Evolutionary conservation across 2,329 filamentous ascomycete species (phyloP).

Genomic region (Talaromyces amestolkiae): DNA sequence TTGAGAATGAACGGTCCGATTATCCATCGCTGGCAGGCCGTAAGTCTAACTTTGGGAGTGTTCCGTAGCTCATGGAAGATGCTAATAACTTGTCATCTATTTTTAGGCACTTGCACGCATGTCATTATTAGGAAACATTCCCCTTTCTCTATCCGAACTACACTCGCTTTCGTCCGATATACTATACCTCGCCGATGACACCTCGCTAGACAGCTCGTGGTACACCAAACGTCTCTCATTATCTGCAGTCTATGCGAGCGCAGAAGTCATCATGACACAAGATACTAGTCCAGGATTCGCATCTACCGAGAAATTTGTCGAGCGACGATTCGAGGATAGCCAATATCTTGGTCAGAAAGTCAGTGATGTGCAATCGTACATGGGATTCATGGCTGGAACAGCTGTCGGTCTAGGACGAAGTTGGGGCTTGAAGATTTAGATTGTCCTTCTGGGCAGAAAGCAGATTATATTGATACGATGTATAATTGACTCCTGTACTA

Average conservation of each 20-base stretch:
- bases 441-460: background rate
- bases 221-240: constrained; percentile 70
- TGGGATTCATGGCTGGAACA: constrained; percentile 75
- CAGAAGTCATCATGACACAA: constrained; percentile 92
- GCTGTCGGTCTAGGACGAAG: constrained; percentile 80
- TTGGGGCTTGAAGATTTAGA: constrained; percentile 77
- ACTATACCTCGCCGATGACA: constrained; percentile 80
- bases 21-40: constrained; percentile 81
- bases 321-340: constrained; percentile 69
- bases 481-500: background rate
- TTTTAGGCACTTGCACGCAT: constrained; percentile 79
- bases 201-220: constrained; percentile 79
- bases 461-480: background rate
- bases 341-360: constrained; percentile 61
- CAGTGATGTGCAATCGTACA: constrained; percentile 68
- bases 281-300: constrained; percentile 70
- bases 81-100: constrained; percentile 18
- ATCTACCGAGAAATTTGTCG: constrained; percentile 78
- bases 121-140: constrained; percentile 77
- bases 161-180: constrained; percentile 86
- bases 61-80: constrained; percentile 4
- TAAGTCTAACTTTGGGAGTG: constrained; percentile 44
- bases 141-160: constrained; percentile 74
- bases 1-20: constrained; percentile 71
- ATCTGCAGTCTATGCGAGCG: constrained; percentile 67